Percentiles rank a stretch among this genome's conserved stretches.
phyloP scores from a whole-genome alignment of 495 filamentous ascomycete genomes.

The Jackrogersella minutella region DNA sequence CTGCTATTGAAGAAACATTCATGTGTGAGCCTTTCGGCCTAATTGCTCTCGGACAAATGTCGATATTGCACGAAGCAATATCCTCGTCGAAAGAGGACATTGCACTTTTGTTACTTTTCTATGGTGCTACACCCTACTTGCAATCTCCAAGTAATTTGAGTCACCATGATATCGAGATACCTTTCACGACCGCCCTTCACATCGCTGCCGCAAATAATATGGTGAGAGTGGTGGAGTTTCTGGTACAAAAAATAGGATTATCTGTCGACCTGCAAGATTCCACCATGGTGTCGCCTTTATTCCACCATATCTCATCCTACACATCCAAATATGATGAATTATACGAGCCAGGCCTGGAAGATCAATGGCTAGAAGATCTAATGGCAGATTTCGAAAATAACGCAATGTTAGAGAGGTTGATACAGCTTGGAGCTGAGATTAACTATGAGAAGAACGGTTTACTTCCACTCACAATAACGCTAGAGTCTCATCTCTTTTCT shows the following conservation, averaged over 20 bases:
- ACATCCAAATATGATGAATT: too few relatives aligned
- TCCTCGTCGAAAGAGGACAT: neutral
- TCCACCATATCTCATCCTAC: neutral
- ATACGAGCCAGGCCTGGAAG: neutral
- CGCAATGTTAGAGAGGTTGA: neutral
- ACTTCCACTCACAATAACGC: neutral
- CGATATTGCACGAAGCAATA: neutral
- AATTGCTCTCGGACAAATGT: neutral
- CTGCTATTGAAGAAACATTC: neutral
- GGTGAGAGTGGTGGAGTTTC: neutral
- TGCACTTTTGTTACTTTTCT: neutral
- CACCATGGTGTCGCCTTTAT: neutral
- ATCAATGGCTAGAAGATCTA: too few relatives aligned
- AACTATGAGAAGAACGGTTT: neutral
- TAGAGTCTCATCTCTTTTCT: neutral
- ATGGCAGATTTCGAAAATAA: too few relatives aligned
- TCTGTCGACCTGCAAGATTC: neutral
- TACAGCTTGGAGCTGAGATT: slow-evolving; percentile 7
- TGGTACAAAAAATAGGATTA: neutral
- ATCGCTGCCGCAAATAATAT: neutral
- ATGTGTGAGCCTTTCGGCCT: neutral
- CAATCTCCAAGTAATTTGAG: neutral
- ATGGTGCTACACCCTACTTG: neutral
- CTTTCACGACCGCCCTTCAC: neutral
- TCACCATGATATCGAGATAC: neutral